Percentiles rank a stretch among this genome's conserved stretches.
phyloP scores from a whole-genome alignment of 345 rosid genomes.

The Heritiera littoralis region DNA sequence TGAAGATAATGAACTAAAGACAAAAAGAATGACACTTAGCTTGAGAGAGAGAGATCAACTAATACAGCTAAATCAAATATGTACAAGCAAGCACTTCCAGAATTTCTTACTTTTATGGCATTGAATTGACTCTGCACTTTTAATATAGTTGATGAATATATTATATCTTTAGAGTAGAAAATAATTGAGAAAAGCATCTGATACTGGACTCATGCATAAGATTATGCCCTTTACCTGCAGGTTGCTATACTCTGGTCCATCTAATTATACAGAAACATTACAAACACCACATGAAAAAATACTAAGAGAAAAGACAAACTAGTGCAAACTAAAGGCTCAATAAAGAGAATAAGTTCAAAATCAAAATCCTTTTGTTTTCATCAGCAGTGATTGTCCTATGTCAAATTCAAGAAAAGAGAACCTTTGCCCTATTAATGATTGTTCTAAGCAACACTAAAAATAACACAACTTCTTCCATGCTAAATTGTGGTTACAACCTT shows the following conservation, averaged over 20 bases:
- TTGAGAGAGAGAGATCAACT: neutral
- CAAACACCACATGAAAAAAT: neutral
- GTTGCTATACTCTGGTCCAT: neutral
- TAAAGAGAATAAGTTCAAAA: constrained; percentile 5
- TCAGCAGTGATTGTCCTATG: neutral
- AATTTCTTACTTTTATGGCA: neutral
- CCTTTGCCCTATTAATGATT: neutral
- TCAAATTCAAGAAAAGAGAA: constrained; percentile 3
- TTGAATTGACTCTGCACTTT: neutral
- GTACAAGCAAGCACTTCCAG: neutral
- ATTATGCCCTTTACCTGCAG: neutral
- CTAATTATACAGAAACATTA: neutral
- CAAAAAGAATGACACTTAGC: constrained; percentile 5
- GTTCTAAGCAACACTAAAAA: neutral
- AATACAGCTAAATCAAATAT: neutral
- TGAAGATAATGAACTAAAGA: constrained; percentile 79
- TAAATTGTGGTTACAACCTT: constrained; percentile 52
- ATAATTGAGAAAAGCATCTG: neutral
- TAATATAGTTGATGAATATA: no score
- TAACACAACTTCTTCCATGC: neutral
- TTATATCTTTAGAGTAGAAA: neutral
- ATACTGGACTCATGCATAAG: neutral
- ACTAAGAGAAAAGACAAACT: constrained; percentile 5
- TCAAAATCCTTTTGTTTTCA: constrained; percentile 1
- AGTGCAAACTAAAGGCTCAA: neutral